These are phyloP conservation scores for Ceratobasidium sp. DNA, from an alignment of 1,284 basidiomycete species.

Conservation along the genomic window DNA sequence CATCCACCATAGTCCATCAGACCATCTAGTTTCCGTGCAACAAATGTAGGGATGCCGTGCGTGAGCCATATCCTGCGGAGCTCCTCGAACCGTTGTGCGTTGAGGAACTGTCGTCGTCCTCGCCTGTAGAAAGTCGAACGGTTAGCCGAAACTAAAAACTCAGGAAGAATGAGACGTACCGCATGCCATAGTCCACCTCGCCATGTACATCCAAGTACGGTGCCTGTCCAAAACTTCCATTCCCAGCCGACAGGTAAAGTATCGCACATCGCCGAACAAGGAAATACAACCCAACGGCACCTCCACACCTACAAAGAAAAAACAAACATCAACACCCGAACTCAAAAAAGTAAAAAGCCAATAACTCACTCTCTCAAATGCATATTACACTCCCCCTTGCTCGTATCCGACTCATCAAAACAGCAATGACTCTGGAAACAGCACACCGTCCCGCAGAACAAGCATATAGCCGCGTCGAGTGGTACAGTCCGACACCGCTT, in stretches of 20 bases:
- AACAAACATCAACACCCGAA: conserved; percentile 42
- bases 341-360: conserved; percentile 26
- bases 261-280: conserved; percentile 94
- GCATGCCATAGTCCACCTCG: conserved; percentile 93
- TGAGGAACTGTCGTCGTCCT: conserved; percentile 90
- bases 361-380: conserved; percentile 88
- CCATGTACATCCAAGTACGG: conserved; percentile 97
- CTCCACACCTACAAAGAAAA: conserved; percentile 79
- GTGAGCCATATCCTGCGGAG: conserved; percentile 90
- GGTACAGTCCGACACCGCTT: conserved; percentile 85
- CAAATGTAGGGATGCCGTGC: conserved; percentile 91
- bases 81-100: conserved; percentile 92
- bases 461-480: conserved; percentile 89
- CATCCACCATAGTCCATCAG: conserved; percentile 93
- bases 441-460: conserved; percentile 89
- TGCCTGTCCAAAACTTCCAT: conserved; percentile 89
- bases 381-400: conserved; percentile 92
- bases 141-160: not conserved
- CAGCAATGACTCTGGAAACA: conserved; percentile 97
- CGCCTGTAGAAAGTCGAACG: conserved; percentile 65
- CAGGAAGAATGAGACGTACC: conserved; percentile 65
- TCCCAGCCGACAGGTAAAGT: conserved; percentile 91
- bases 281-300: conserved; percentile 90
- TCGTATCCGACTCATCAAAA: conserved; percentile 74
- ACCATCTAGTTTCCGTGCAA: conserved; percentile 91